Conservation (phyloP, 257 asterid genomes). For the Gentiana straminea region DNA sequence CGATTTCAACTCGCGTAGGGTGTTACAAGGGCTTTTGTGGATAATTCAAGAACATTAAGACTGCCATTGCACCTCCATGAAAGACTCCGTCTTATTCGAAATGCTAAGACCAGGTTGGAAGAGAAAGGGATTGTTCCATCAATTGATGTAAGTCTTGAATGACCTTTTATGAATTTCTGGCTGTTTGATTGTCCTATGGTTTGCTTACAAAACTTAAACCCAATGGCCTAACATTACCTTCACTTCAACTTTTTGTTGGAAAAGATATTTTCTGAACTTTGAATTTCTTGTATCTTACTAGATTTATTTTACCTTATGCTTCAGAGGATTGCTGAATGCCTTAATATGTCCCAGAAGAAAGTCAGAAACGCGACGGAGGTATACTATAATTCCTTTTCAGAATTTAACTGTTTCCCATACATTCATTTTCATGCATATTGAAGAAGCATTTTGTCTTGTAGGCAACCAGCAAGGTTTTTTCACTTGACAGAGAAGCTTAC, state of each 20-base stretch:
- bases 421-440: conserved; percentile 5
- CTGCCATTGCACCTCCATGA: conserved; percentile 82
- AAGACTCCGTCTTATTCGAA: conserved; percentile 67
- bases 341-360: conserved; percentile 85
- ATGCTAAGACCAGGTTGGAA: conserved; percentile 69
- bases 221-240: not conserved
- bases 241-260: not conserved
- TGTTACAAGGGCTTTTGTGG: conserved; percentile 76
- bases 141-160: conserved; percentile 42
- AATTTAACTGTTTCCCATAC: conserved; percentile 6
- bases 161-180: not conserved
- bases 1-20: conserved; percentile 35
- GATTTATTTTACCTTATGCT: conserved; percentile 14
- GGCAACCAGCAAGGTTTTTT: conserved; percentile 81
- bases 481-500: conserved; percentile 86
- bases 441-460: conserved; percentile 18
- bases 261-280: not conserved
- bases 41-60: conserved; percentile 76
- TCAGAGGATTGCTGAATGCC: conserved; percentile 78
- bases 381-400: conserved; percentile 9
- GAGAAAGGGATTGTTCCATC: conserved; percentile 83
- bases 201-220: not conserved
- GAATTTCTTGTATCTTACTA: conserved; percentile 1
- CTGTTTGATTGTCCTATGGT: not conserved
- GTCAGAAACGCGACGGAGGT: conserved; percentile 98